Percentiles rank a stretch among this genome's conserved stretches.
Conservation (phyloP, 2,329 filamentous ascomycete species). For the Phialophora tarda region DNA sequence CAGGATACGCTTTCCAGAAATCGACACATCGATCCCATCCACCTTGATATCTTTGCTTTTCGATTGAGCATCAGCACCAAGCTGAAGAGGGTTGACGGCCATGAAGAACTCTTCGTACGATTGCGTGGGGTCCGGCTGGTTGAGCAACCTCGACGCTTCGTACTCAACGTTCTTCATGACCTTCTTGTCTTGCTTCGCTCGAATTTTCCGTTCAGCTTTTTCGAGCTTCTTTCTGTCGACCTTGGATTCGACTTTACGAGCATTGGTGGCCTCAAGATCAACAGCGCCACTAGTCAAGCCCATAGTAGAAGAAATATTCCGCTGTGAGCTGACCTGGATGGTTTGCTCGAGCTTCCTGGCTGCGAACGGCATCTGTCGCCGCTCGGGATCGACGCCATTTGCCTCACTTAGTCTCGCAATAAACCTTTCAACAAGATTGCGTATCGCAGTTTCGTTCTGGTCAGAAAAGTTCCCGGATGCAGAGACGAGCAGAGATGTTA, state of each 20-base stretch:
- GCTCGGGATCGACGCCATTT: constrained; percentile 71
- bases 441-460: constrained; percentile 76
- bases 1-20: constrained; percentile 85
- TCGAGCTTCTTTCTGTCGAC: constrained; percentile 99
- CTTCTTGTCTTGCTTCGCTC: constrained; percentile 98
- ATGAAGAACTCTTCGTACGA: constrained; percentile 99
- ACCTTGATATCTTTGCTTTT: constrained; percentile 99
- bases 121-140: constrained; percentile 79
- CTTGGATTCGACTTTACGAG: constrained; percentile 92
- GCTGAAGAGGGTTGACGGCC: constrained; percentile 94
- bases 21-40: constrained; percentile 92
- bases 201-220: constrained; percentile 96
- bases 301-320: constrained; percentile 94
- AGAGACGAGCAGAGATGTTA: constrained; percentile 88
- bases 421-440: constrained; percentile 86
- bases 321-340: constrained; percentile 89
- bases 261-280: constrained; percentile 91
- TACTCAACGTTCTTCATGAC: constrained; percentile 98
- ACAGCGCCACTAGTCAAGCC: constrained; percentile 83
- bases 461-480: constrained; percentile 82
- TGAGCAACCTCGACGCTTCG: constrained; percentile 87
- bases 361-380: constrained; percentile 71
- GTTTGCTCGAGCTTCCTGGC: constrained; percentile 90
- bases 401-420: constrained; percentile 77
- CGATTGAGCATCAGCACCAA: constrained; percentile 70